Conservation (phyloP, 164 flowering plant species). For the Magnolia sinica region DNA sequence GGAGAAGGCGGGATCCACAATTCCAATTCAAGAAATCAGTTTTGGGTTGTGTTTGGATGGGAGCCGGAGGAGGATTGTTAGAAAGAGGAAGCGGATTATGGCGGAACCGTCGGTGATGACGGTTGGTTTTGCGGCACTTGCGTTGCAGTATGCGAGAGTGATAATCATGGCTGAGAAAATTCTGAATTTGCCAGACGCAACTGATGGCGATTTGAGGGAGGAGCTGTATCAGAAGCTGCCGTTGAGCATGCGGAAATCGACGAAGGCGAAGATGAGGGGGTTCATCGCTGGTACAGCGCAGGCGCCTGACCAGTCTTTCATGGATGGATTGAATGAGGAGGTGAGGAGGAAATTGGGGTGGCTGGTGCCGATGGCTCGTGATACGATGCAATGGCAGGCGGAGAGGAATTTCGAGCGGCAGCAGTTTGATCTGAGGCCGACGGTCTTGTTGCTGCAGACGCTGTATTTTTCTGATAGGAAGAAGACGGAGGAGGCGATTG, state of each 20-base stretch:
- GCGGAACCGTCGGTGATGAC: slow-evolving; percentile 42
- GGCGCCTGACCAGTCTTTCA: slow-evolving; percentile 26
- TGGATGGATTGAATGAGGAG: slow-evolving; percentile 56
- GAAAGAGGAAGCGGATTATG: background rate
- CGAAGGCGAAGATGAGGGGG: slow-evolving; percentile 43
- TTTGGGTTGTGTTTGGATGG: background rate
- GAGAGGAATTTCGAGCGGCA: slow-evolving; percentile 64
- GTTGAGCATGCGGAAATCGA: slow-evolving; percentile 26
- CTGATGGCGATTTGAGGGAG: slow-evolving; percentile 33
- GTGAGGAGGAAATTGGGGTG: slow-evolving; percentile 47
- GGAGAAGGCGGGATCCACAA: background rate
- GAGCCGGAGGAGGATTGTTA: background rate
- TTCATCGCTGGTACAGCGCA: slow-evolving; percentile 12
- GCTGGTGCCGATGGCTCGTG: slow-evolving; percentile 72
- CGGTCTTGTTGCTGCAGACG: slow-evolving; percentile 65
- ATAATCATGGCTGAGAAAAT: slow-evolving; percentile 44
- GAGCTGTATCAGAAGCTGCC: slow-evolving; percentile 63
- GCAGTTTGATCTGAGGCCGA: slow-evolving; percentile 43
- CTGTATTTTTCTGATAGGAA: slow-evolving; percentile 65
- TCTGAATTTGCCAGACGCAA: slow-evolving; percentile 21
- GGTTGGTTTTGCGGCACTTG: slow-evolving; percentile 67
- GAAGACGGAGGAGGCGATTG: slow-evolving; percentile 77
- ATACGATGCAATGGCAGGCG: slow-evolving; percentile 62
- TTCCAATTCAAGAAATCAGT: background rate
- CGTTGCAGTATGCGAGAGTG: slow-evolving; percentile 63